Percentiles rank a stretch among this genome's conserved stretches.
phyloP scores from a whole-genome alignment of 2,329 filamentous ascomycete genomes.

The Aspergillus sojae region DNA sequence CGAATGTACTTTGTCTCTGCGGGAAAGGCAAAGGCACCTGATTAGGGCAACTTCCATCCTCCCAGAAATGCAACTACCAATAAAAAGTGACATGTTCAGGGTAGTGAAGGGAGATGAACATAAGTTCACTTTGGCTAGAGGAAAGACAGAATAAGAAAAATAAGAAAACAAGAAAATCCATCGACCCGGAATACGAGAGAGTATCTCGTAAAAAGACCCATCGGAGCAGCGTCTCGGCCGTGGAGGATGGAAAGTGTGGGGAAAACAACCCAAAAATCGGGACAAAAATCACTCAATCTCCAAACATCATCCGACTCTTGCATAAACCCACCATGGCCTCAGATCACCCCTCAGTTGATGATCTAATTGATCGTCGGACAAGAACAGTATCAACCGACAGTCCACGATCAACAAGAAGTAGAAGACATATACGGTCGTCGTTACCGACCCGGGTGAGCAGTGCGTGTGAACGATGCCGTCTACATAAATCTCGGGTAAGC shows the following conservation, averaged over 20 bases:
- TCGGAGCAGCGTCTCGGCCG: neutral
- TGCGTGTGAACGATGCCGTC: slow-evolving; percentile 34
- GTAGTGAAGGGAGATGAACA: neutral
- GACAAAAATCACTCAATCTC: neutral
- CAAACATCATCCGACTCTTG: neutral
- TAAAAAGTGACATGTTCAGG: neutral
- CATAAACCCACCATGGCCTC: neutral
- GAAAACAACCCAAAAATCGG: neutral
- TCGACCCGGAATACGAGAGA: no score
- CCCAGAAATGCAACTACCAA: no score
- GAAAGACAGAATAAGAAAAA: neutral
- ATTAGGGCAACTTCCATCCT: no score
- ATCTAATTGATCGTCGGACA: neutral
- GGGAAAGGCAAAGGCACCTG: no score
- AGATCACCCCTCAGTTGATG: neutral
- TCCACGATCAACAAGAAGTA: neutral
- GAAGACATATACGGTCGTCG: neutral
- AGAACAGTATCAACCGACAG: neutral
- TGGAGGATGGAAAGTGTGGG: neutral
- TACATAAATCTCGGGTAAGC: slow-evolving; percentile 34
- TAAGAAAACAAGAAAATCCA: neutral
- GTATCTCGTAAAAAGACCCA: neutral
- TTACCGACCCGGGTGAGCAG: slow-evolving; percentile 31
- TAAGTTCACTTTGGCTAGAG: no score
- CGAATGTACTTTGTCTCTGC: no score